Conservation (phyloP, 768 basidiomycete genomes). For the Boletus sp. region DNA sequence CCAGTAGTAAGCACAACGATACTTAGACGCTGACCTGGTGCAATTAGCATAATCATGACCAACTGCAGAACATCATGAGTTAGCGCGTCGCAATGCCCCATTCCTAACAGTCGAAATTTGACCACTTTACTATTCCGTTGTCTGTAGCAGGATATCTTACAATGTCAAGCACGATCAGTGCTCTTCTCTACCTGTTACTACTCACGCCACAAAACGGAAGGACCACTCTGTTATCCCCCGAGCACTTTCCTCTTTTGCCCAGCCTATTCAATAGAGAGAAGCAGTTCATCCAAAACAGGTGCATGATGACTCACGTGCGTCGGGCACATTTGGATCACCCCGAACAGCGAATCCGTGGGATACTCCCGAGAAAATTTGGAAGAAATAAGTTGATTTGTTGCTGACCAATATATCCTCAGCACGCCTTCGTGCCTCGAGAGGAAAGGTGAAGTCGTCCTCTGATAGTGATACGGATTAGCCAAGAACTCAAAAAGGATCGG, state of each 20-base stretch:
- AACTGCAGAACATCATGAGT: background rate
- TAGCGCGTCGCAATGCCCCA: background rate
- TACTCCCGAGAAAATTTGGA: conserved; percentile 53
- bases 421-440: conserved; percentile 46
- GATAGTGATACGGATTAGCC: background rate
- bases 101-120: background rate
- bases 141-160: background rate
- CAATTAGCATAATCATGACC: background rate
- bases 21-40: background rate
- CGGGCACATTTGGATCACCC: conserved; percentile 16
- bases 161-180: background rate
- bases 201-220: conserved; percentile 35
- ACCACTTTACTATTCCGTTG: background rate
- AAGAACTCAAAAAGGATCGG: background rate
- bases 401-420: conserved; percentile 55
- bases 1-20: background rate
- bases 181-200: background rate
- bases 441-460: conserved; percentile 55
- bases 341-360: conserved; percentile 30
- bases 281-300: background rate
- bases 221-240: conserved; percentile 51
- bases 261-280: conserved; percentile 35
- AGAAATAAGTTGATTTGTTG: conserved; percentile 47
- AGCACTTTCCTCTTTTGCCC: conserved; percentile 60
- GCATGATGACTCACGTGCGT: conserved; percentile 13